Evolutionary conservation across 2,329 filamentous ascomycete genomes (phyloP).

Genomic region (Colletotrichum sp.): DNA sequence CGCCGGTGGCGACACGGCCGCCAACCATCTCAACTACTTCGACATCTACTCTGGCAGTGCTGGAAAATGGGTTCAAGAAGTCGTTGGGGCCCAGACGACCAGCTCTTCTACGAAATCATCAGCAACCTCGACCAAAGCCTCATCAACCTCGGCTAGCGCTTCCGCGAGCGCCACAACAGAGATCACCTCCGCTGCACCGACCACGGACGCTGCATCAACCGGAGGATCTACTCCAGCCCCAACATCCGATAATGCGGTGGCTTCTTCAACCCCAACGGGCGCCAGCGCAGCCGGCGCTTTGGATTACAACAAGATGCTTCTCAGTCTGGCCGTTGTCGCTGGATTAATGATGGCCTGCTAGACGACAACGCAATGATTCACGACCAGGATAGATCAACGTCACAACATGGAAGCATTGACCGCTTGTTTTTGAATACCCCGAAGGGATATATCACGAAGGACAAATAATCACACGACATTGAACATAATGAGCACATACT

Average conservation of each 20-base stretch:
- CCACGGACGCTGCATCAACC: not conserved
- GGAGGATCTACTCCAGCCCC: not conserved
- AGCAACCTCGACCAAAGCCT: not conserved
- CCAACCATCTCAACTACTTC: slow-evolving; percentile 39
- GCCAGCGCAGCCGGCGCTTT: not conserved
- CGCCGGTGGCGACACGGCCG: slow-evolving; percentile 35
- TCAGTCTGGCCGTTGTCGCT: not conserved
- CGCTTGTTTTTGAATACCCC: not conserved
- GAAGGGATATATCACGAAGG: not conserved
- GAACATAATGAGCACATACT: not conserved
- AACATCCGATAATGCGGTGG: not conserved
- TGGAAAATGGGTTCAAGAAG: slow-evolving; percentile 13
- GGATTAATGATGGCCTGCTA: not conserved
- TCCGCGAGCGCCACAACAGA: not conserved
- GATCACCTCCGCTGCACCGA: not conserved
- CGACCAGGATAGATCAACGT: not conserved
- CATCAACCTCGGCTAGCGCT: not conserved
- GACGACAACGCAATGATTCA: not conserved
- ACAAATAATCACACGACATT: not conserved
- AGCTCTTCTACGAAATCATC: not conserved
- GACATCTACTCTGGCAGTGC: slow-evolving; percentile 7
- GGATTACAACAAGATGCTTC: not conserved
- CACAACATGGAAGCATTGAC: slow-evolving; percentile 11
- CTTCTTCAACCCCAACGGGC: not conserved
- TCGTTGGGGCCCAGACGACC: not conserved